phyloP scores from a whole-genome alignment of 2,329 filamentous ascomycete genomes.

The Amauroascus verrucosus region DNA sequence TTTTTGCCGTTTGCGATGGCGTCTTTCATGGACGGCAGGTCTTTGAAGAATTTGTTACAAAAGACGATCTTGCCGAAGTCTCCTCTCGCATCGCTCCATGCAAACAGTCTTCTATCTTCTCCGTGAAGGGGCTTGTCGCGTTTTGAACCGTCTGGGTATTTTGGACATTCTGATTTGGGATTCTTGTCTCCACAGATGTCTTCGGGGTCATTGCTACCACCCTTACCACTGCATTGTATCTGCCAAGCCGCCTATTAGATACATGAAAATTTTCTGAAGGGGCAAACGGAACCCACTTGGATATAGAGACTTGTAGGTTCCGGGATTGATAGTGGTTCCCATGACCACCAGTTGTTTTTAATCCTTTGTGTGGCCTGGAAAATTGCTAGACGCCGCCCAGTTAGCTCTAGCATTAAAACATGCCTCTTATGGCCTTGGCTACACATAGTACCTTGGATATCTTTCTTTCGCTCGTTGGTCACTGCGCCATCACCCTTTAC shows the following conservation, averaged over 20 bases:
- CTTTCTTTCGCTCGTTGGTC: not conserved
- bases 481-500: conserved; percentile 2
- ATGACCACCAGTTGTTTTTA: conserved; percentile 1
- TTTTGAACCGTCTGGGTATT: not conserved
- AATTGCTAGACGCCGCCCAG: not conserved
- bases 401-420: not conserved
- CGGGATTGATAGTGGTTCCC: not conserved
- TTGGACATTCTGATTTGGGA: not conserved
- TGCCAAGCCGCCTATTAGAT: not conserved
- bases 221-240: conserved; percentile 4
- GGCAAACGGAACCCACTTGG: not conserved
- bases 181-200: conserved; percentile 6
- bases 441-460: not conserved
- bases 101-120: conserved; percentile 2
- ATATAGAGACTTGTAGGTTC: not conserved
- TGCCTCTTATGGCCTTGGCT: not conserved
- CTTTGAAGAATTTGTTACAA: conserved; percentile 4
- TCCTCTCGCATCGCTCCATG: conserved; percentile 6
- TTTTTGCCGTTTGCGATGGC: not conserved
- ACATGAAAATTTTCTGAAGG: not conserved
- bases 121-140: conserved; percentile 1
- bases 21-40: conserved; percentile 3
- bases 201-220: not conserved
- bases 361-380: not conserved
- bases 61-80: conserved; percentile 1